A percentile compares a stretch with the other conserved stretches of the same genome.
Conservation (phyloP, 148 eudicot genomes). For the Rhododendron ovatum region DNA sequence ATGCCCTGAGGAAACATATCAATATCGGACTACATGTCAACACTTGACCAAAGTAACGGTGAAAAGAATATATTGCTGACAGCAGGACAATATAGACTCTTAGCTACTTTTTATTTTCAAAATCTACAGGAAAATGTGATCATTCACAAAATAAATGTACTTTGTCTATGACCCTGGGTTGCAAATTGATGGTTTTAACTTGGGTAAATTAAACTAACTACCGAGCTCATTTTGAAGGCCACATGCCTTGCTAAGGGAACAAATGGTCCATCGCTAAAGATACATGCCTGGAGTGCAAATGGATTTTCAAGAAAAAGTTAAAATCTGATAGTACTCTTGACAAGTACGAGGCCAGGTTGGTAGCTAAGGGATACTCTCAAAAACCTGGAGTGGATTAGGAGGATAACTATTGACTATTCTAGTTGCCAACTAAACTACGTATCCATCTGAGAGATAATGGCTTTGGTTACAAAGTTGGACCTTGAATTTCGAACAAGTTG, state of each 20-base stretch:
- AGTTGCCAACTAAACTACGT: neutral
- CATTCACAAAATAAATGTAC: neutral
- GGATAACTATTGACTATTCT: neutral
- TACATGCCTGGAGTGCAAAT: neutral
- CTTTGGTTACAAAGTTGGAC: neutral
- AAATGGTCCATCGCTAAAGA: neutral
- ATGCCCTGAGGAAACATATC: too few species aligned
- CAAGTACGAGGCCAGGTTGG: neutral
- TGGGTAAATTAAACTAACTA: neutral
- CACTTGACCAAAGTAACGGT: neutral
- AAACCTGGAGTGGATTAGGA: neutral
- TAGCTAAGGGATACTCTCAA: neutral
- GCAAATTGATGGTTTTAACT: neutral
- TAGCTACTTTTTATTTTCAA: neutral
- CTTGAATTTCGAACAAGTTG: neutral
- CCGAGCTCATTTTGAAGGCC: neutral
- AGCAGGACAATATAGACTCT: neutral
- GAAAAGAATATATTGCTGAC: neutral
- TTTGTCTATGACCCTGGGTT: neutral
- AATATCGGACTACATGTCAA: neutral
- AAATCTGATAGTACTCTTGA: neutral
- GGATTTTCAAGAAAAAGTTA: neutral
- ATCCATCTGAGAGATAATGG: neutral
- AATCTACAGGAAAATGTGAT: neutral
- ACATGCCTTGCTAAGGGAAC: neutral